Base-by-base conservation (phyloP, 345 rosid species). In the Moricandia arvensis region DNA sequence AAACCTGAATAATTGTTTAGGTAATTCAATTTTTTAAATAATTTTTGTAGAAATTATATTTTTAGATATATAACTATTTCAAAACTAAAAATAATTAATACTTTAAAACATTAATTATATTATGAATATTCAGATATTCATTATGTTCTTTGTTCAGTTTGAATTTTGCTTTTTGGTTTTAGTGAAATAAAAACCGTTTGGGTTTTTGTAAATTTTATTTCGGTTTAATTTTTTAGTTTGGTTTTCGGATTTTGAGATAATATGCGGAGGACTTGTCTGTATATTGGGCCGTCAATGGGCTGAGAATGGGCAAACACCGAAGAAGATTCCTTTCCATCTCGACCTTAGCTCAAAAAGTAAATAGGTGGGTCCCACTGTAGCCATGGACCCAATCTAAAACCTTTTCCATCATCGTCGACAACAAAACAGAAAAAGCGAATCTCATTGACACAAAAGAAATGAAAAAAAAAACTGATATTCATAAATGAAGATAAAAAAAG, bases 341-440 rank as follows among this genome's bases (percentile, higher is more conserved):
- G 24, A 9, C 13, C 1, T 5, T 24, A 5, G 41, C 38, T 35
- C 2, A 41, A 64, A 51, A 17, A 11, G 24, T 54, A 73, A 73
- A 33, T 7, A 16, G 38, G 43, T 73, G 21, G 70, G 71, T 27
- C 64, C 71, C 43, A 0, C 1, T 21, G 24, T 8, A 51, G 8
- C 49, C 5, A 33, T 45, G 33, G 51, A 59, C 73, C 49, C 72
- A 63, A 65, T 75, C 67, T 66, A 30, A 60, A 65, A 66, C 11
- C 7, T 3, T 74, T 17, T 15, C 12, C 51, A 43, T 43, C 51
- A 43, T 43, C 33, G 18, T 74, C 37, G 54, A 63, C 69, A 53
- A 73, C 38, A 37, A 53, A 73, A 7, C 27, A 26, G 37, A 10
- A 33, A 62, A 57, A 57, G n/a, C 59, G 43, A 21, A 61, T 53